Percentiles rank a stretch among this genome's conserved stretches.
Conservation (phyloP, 176 grass and related monocot genomes). For the Urochloa ruziziensis region DNA sequence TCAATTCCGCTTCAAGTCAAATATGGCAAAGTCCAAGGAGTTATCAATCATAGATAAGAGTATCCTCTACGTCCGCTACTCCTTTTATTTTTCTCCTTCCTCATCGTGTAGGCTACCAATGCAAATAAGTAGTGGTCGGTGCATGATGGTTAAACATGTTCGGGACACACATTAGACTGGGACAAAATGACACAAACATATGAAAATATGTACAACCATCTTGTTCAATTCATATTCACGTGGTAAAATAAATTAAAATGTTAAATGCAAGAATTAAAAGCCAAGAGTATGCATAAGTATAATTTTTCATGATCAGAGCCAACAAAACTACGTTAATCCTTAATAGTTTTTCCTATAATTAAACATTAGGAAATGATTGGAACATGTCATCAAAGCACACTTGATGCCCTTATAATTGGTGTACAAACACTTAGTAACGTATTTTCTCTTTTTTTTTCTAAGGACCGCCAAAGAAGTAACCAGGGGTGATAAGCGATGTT, state of each 20-base stretch:
- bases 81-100: background rate
- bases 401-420: too few species aligned
- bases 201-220: too few species aligned
- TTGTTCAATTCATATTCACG: background rate
- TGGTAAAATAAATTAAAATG: background rate
- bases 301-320: too few species aligned
- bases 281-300: too few species aligned
- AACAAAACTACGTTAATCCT: too few species aligned
- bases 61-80: background rate
- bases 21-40: background rate
- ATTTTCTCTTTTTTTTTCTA: too few species aligned
- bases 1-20: slow-evolving; percentile 1
- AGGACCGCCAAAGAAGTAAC: too few species aligned
- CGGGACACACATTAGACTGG: background rate
- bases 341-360: too few species aligned
- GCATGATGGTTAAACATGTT: background rate
- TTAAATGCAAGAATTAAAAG: background rate
- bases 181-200: background rate
- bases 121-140: background rate
- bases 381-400: too few species aligned
- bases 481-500: too few species aligned
- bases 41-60: slow-evolving; percentile 1
- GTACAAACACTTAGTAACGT: too few species aligned
- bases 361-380: too few species aligned
- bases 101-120: background rate